These are phyloP conservation scores for Aureobasidium sp. DNA, from an alignment of 2,329 filamentous ascomycete species.

Conservation along the genomic window DNA sequence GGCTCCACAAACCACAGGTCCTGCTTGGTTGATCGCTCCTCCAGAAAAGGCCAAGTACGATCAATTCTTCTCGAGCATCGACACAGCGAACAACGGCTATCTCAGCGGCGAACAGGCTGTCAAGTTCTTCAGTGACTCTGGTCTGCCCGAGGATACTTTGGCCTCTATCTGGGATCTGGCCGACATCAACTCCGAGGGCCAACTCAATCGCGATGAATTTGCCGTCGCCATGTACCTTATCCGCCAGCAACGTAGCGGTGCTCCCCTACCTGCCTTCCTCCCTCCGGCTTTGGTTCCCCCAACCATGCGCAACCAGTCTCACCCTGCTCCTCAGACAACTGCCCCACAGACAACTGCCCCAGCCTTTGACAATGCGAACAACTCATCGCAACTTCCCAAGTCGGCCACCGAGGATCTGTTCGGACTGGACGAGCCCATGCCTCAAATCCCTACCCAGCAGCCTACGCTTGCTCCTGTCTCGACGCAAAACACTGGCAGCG, in stretches of 20 bases:
- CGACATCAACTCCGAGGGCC: slow-evolving; percentile 84
- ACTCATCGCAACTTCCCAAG: slow-evolving; percentile 47
- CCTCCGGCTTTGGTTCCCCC: slow-evolving; percentile 79
- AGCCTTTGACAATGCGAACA: slow-evolving; percentile 41
- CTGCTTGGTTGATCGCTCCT: slow-evolving; percentile 74
- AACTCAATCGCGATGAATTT: slow-evolving; percentile 81
- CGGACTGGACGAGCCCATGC: slow-evolving; percentile 68
- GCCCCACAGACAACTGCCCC: slow-evolving; percentile 44
- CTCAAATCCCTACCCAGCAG: slow-evolving; percentile 36
- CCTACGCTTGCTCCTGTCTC: slow-evolving; percentile 39
- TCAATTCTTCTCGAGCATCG: slow-evolving; percentile 71
- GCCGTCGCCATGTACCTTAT: slow-evolving; percentile 97
- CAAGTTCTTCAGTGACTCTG: slow-evolving; percentile 85
- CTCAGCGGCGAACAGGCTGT: slow-evolving; percentile 95
- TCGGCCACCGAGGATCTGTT: slow-evolving; percentile 92
- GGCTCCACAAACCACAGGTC: slow-evolving; percentile 46
- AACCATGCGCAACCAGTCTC: slow-evolving; percentile 60
- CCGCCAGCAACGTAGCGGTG: slow-evolving; percentile 69
- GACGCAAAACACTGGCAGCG: slow-evolving; percentile 61
- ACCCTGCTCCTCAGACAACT: slow-evolving; percentile 38
- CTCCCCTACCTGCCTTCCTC: slow-evolving; percentile 63
- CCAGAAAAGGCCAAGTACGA: slow-evolving; percentile 85
- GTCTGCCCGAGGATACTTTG: slow-evolving; percentile 75
- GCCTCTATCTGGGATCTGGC: slow-evolving; percentile 97
- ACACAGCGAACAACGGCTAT: slow-evolving; percentile 69